A percentile compares a stretch with the other conserved stretches of the same genome.
Evolutionary conservation across 192 early-diverging fungal genomes (phyloP).

Genomic region (Chytriomyces confervae): DNA sequence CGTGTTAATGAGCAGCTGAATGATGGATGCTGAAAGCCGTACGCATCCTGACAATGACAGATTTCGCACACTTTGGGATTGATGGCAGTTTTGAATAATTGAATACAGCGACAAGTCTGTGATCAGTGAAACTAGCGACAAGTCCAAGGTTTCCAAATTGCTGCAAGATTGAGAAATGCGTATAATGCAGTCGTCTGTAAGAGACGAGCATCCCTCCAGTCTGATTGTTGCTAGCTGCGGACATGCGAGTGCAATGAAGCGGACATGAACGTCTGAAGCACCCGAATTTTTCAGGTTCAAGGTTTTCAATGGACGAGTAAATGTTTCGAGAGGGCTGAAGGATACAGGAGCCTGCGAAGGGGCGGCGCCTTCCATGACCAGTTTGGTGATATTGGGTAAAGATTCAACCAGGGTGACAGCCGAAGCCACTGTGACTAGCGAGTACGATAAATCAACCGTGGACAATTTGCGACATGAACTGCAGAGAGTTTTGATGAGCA

Average conservation of each 20-base stretch:
- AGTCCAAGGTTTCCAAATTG: conserved; percentile 20
- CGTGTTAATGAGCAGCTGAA: conserved; percentile 23
- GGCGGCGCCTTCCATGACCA: conserved; percentile 38
- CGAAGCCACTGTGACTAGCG: conserved; percentile 23
- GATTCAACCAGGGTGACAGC: conserved; percentile 23
- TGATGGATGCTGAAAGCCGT: not conserved
- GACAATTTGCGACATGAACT: conserved; percentile 18
- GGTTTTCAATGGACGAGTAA: conserved; percentile 11
- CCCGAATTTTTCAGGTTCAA: conserved; percentile 37
- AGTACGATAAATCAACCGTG: conserved; percentile 41
- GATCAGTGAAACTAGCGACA: conserved; percentile 9
- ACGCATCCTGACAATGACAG: conserved; percentile 14
- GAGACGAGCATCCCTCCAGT: conserved; percentile 36
- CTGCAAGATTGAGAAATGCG: conserved; percentile 1
- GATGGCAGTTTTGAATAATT: not conserved
- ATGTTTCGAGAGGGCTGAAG: not conserved
- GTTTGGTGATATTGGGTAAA: conserved; percentile 16
- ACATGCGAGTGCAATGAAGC: conserved; percentile 17
- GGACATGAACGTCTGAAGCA: conserved; percentile 26
- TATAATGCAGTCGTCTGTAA: conserved; percentile 38
- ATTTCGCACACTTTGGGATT: not conserved
- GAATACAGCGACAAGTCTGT: conserved; percentile 28
- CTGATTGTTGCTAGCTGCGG: conserved; percentile 23
- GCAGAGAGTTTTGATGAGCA: conserved; percentile 28
- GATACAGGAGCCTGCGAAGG: not conserved